Evolutionary conservation across 345 rosid genomes (phyloP).

Genomic region (Microcos paniculata): DNA sequence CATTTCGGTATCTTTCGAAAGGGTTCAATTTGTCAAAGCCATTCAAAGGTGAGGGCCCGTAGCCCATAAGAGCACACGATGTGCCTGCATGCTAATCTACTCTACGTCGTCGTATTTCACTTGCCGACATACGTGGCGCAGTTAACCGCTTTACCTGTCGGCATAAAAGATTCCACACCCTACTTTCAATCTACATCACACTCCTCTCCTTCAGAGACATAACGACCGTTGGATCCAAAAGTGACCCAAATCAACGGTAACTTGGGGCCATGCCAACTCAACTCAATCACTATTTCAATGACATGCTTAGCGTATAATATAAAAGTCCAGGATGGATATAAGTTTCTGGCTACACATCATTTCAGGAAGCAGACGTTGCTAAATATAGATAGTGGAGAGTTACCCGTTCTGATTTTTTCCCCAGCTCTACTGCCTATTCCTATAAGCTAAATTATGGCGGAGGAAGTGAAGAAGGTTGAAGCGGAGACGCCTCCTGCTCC

Average conservation of each 20-base stretch:
- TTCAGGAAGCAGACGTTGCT: constrained; percentile 22
- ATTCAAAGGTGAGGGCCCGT: neutral
- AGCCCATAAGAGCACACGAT: neutral
- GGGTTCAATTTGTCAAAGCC: neutral
- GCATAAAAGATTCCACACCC: constrained; percentile 21
- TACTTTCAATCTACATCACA: neutral
- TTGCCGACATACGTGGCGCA: constrained; percentile 36
- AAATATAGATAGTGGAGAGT: neutral
- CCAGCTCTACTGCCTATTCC: neutral
- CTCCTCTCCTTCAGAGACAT: neutral
- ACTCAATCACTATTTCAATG: neutral
- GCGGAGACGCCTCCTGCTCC: constrained; percentile 29
- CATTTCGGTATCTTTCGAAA: neutral
- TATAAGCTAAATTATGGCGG: constrained; percentile 46
- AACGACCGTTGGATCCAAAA: constrained; percentile 38
- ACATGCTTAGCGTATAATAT: neutral
- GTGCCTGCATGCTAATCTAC: neutral
- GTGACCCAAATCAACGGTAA: constrained; percentile 29
- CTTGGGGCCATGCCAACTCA: neutral
- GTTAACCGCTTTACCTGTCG: constrained; percentile 45
- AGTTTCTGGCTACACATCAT: too few relatives aligned
- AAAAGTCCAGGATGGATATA: neutral
- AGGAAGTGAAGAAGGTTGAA: constrained; percentile 43
- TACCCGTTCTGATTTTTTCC: neutral
- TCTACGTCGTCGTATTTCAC: constrained; percentile 22